Evolutionary conservation across 2,329 filamentous ascomycete species (phyloP), one percentile per base, ranked within the genome.

Genomic region (Dactylonectria estremocensis): DNA sequence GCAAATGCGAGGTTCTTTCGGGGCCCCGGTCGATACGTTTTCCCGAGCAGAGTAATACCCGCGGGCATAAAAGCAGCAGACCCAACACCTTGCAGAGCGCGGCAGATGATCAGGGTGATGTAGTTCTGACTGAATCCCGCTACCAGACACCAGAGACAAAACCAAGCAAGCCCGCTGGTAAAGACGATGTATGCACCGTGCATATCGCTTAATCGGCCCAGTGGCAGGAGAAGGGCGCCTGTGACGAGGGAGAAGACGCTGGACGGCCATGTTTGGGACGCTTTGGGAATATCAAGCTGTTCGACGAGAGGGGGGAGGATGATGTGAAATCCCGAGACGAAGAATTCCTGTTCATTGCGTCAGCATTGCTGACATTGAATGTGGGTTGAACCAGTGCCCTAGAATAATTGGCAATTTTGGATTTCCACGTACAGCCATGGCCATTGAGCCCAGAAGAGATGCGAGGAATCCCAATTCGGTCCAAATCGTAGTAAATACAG

Each of bases 251-350:
- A 91, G 48, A 90, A 88, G 50, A 90, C 86, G 73, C 82, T 90
- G 78, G 82, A 90, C 72, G 81, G 92, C 93, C 89, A 94, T 79
- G 83, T 93, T 79, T 77, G 87, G 72, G 76, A 89, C 48, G 76
- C 85, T 76, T 80, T 85, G 0, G 92, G 88, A 46, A 96, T 94
- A 45, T 89, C 62, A 4, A 96, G 85, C 1, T 89, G 85, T 11
- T 79, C 76, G 11, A 89, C 83, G 3, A 96, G 79, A 0, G 88
- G 89, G 1, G 93, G 93, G 0, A 95, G 80, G 28, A 95, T 88
- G 70, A 93, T 91, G 66, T 87, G 88, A 78, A 95, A 96, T 35
- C 94, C 94, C 53, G 91, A 92, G 57, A 95, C 88, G 76, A 92
- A 92, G 80, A 91, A 95, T 81, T 95, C 93, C 87, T 84, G 73